Evolutionary conservation across 768 basidiomycete genomes (phyloP).

Genomic region (Sarcodon sp.): DNA sequence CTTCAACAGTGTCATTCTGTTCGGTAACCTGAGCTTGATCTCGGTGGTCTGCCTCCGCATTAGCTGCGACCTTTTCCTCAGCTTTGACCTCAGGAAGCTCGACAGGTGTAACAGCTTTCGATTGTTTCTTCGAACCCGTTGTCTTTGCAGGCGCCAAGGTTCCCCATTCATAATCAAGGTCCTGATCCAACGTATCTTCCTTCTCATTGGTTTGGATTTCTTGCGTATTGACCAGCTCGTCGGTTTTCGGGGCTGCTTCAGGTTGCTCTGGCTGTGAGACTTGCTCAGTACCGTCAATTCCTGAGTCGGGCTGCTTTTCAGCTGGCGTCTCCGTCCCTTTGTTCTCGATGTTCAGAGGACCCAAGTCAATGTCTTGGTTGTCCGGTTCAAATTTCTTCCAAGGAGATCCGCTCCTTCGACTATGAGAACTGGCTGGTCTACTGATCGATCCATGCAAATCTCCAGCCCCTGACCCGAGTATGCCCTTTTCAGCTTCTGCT

Average conservation of each 20-base stretch:
- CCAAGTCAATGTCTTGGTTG: too few species aligned
- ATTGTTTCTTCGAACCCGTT: constrained; percentile 1
- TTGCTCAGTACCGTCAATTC: background rate
- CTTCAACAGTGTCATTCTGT: constrained; percentile 8
- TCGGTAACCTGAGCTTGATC: constrained; percentile 10
- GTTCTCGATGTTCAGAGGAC: background rate
- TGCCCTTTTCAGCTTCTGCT: too few species aligned
- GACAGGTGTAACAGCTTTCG: constrained; percentile 6
- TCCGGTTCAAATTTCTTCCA: too few species aligned
- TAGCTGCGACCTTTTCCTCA: background rate
- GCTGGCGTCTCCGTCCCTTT: background rate
- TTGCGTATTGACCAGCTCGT: background rate
- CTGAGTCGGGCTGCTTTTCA: background rate
- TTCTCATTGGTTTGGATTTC: constrained; percentile 2
- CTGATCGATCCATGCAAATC: too few species aligned
- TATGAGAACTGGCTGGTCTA: too few species aligned
- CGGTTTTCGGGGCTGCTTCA: background rate
- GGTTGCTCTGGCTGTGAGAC: background rate
- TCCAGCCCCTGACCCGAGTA: too few species aligned
- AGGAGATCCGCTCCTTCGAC: too few species aligned
- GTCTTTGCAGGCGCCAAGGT: background rate
- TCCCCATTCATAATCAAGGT: background rate
- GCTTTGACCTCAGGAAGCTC: constrained; percentile 9
- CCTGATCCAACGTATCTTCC: constrained; percentile 3
- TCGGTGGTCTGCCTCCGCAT: constrained; percentile 3